These are phyloP conservation scores for Podila verticillata DNA, from an alignment of 192 early-diverging fungal genomes.

Conservation along the genomic window DNA sequence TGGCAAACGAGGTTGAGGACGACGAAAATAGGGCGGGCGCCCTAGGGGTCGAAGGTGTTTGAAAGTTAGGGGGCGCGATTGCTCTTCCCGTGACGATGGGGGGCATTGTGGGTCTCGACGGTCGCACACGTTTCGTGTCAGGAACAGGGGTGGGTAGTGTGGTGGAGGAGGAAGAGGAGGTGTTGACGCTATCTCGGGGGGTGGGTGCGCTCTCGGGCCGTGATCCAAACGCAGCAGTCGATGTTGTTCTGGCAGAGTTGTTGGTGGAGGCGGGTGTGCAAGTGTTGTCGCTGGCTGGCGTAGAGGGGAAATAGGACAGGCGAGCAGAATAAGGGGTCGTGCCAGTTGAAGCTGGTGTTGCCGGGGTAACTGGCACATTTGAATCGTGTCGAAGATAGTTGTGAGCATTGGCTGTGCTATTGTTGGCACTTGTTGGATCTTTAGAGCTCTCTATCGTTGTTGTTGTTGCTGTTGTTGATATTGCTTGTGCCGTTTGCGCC, in stretches of 20 bases:
- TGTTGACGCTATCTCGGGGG: neutral
- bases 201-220: neutral
- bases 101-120: neutral
- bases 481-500: neutral
- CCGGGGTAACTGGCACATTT: slow-evolving; percentile 17
- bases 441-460: neutral
- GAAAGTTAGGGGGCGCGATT: slow-evolving; percentile 4
- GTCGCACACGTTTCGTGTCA: neutral
- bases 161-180: neutral
- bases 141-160: neutral
- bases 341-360: slow-evolving; percentile 8
- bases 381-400: neutral
- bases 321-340: slow-evolving; percentile 14
- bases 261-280: neutral
- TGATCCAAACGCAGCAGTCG: slow-evolving; percentile 7
- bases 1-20: neutral
- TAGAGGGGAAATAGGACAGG: slow-evolving; percentile 33
- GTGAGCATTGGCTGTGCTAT: neutral
- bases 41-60: slow-evolving; percentile 21
- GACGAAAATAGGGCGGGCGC: neutral
- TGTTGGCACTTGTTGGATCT: neutral
- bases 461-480: neutral
- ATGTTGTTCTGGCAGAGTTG: neutral
- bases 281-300: slow-evolving; percentile 14
- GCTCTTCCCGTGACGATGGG: slow-evolving; percentile 7